phyloP scores from a whole-genome alignment of 345 rosid species.

The Eucalyptus dawsonii region DNA sequence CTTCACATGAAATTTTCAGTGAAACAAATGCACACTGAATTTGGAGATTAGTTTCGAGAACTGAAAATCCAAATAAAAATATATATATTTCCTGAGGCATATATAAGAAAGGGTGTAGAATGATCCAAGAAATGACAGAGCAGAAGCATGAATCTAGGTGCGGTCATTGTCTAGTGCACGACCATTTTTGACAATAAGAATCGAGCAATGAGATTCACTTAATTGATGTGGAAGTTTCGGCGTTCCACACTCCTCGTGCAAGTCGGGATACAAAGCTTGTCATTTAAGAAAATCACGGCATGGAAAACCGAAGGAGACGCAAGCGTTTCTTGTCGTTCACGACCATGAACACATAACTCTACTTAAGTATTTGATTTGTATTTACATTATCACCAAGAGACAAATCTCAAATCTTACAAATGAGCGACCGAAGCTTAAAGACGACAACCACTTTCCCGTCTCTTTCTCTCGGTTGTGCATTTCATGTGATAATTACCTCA shows the following conservation, averaged over 20 bases:
- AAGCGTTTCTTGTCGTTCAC: not conserved
- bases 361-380: not conserved
- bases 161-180: not conserved
- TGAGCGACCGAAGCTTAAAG: not conserved
- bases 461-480: not conserved
- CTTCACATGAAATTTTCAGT: no score
- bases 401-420: not conserved
- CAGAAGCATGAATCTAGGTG: not conserved
- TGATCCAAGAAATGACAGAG: not conserved
- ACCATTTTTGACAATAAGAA: not conserved
- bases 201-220: not conserved
- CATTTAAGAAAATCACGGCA: not conserved
- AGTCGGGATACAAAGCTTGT: not conserved
- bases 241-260: not conserved
- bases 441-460: not conserved
- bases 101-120: not conserved
- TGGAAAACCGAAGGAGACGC: not conserved
- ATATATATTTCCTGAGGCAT: not conserved
- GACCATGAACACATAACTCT: not conserved
- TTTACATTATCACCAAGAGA: not conserved
- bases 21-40: fast-evolving
- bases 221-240: not conserved
- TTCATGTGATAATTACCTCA: not conserved
- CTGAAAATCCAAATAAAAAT: not conserved
- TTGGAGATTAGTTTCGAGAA: no score